Percentiles rank a stretch among this genome's conserved stretches.
Evolutionary conservation across 1,284 basidiomycete genomes (phyloP).

Genomic region (Thelephora terrestris): DNA sequence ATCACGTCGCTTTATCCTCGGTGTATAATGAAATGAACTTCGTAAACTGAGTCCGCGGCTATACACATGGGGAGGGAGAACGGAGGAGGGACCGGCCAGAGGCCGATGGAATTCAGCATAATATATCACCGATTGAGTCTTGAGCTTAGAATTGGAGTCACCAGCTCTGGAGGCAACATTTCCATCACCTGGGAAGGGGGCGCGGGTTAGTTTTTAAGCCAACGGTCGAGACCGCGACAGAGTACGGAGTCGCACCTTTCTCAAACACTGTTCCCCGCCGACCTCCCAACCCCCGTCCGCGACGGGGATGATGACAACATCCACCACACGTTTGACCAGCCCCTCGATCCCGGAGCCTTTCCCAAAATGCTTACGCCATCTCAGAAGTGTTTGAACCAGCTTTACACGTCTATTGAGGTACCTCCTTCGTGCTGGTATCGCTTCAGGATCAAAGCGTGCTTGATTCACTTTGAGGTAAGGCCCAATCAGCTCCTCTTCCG

Average conservation of each 20-base stretch:
- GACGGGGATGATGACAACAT: constrained; percentile 54
- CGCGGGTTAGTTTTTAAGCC: constrained; percentile 6
- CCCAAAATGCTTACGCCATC: constrained; percentile 68
- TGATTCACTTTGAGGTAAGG: constrained; percentile 29
- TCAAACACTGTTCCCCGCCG: constrained; percentile 65
- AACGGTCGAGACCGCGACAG: constrained; percentile 2
- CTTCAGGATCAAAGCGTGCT: constrained; percentile 67
- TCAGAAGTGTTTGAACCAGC: constrained; percentile 59
- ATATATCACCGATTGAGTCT: constrained; percentile 4
- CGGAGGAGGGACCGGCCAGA: constrained; percentile 11
- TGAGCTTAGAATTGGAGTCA: constrained; percentile 12
- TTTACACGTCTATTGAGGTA: constrained; percentile 65
- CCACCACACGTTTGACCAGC: constrained; percentile 49
- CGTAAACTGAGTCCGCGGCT: background rate
- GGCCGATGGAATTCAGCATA: background rate
- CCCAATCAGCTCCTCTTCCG: constrained; percentile 35
- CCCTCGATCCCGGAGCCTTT: constrained; percentile 50
- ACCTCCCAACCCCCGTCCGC: constrained; percentile 81
- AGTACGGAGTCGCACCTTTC: constrained; percentile 39
- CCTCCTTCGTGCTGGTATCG: constrained; percentile 62
- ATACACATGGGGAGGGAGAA: constrained; percentile 7
- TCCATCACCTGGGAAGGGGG: constrained; percentile 28
- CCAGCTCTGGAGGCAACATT: constrained; percentile 35
- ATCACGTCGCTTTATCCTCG: background rate
- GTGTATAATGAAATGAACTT: background rate